These are phyloP conservation scores for Oryza longistaminata DNA, from an alignment of 176 grass and related monocot species.

Conservation along the genomic window DNA sequence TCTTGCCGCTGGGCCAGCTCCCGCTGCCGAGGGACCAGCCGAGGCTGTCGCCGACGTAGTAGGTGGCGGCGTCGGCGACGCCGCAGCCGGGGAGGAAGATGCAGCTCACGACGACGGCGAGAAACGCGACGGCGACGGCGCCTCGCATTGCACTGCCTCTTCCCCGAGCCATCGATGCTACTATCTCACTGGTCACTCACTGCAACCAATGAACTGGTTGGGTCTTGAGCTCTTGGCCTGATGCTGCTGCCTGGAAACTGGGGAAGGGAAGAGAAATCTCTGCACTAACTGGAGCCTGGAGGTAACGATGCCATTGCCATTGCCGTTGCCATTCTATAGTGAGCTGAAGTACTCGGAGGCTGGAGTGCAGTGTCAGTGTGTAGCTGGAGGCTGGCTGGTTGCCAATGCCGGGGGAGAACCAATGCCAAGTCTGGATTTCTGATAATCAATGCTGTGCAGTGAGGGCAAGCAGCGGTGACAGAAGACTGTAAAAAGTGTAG, in stretches of 20 bases:
- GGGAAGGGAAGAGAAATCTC: not conserved
- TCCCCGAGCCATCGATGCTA: constrained; percentile 26
- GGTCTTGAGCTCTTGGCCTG: too few relatives aligned
- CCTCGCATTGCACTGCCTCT: constrained; percentile 29
- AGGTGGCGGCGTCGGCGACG: constrained; percentile 37
- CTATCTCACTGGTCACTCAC: not conserved
- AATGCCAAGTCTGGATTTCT: not conserved
- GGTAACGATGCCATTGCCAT: not conserved
- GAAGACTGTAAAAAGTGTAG: not conserved
- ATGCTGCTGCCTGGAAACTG: not conserved
- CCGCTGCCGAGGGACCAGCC: constrained; percentile 57
- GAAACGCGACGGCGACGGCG: constrained; percentile 32
- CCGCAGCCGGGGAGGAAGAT: not conserved
- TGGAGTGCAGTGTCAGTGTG: not conserved
- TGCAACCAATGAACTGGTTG: not conserved
- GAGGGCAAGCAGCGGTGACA: not conserved
- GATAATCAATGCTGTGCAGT: constrained; percentile 15
- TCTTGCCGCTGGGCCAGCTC: constrained; percentile 68
- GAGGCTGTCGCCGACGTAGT: constrained; percentile 57
- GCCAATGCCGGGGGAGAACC: not conserved
- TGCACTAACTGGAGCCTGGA: not conserved
- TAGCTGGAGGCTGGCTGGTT: constrained; percentile 20
- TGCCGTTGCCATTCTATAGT: not conserved
- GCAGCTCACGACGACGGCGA: constrained; percentile 12
- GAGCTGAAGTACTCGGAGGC: not conserved